Conservation (phyloP, 257 asterid genomes). For the Thymus mandschuricus region DNA sequence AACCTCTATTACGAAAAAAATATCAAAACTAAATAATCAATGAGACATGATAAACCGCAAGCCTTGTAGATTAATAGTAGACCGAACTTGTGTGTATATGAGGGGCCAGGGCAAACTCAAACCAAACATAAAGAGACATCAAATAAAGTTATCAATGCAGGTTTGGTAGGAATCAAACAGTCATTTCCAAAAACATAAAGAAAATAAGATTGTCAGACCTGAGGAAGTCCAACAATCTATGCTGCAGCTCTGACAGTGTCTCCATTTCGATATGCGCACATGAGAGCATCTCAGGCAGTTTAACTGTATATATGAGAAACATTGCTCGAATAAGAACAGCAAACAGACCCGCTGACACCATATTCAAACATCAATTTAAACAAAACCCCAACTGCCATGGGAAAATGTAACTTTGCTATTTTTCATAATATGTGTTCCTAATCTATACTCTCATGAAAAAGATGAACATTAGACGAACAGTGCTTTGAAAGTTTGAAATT, state of each 20-base stretch:
- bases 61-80: not conserved
- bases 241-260: conserved; percentile 51
- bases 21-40: not conserved
- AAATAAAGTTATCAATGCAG: conserved; percentile 6
- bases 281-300: conserved; percentile 67
- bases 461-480: not conserved
- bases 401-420: not conserved
- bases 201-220: conserved; percentile 43
- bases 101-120: not conserved
- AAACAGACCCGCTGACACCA: not conserved
- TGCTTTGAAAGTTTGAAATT: not conserved
- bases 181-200: not conserved
- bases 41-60: not conserved
- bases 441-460: not conserved
- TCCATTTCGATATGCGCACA: conserved; percentile 48
- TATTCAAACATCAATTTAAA: not conserved
- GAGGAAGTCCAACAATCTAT: conserved; percentile 54
- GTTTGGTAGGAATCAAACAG: not conserved
- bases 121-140: not conserved
- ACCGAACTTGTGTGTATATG: not conserved
- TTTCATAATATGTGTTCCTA: not conserved
- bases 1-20: not conserved
- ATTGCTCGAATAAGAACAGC: conserved; percentile 1
- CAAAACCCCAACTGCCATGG: not conserved
- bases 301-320: conserved; percentile 51